phyloP scores from a whole-genome alignment of 2,329 filamentous ascomycete genomes.

The Phialophora chinensis region DNA sequence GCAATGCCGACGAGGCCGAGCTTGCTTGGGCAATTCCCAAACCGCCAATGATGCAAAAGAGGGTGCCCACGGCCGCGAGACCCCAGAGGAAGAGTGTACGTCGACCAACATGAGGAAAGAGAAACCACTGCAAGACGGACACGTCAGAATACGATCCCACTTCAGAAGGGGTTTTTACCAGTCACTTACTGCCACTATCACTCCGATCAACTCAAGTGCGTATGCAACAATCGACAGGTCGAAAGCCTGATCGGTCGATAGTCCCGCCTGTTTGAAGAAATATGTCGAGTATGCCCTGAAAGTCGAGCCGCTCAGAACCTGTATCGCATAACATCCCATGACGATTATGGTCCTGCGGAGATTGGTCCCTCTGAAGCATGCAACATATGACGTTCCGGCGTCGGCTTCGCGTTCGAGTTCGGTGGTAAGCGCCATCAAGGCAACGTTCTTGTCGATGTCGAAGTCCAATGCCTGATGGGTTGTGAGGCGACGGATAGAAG shows the following conservation, averaged over 20 bases:
- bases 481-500: slow-evolving; percentile 43
- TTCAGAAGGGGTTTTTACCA: slow-evolving; percentile 40
- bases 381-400: slow-evolving; percentile 39
- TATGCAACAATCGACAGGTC: slow-evolving; percentile 65
- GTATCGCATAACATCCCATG: slow-evolving; percentile 46
- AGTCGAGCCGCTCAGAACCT: slow-evolving; percentile 43
- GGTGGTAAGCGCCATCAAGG: slow-evolving; percentile 50
- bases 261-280: slow-evolving; percentile 48
- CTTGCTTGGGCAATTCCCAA: slow-evolving; percentile 32
- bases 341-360: slow-evolving; percentile 51
- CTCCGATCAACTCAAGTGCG: slow-evolving; percentile 62
- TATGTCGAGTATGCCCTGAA: slow-evolving; percentile 44
- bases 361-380: slow-evolving; percentile 43
- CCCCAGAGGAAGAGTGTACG: slow-evolving; percentile 48
- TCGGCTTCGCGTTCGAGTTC: slow-evolving; percentile 41
- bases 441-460: slow-evolving; percentile 43
- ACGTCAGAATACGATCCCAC: background rate
- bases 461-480: slow-evolving; percentile 36
- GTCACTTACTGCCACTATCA: slow-evolving; percentile 40
- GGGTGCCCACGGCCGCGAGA: slow-evolving; percentile 39
- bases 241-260: slow-evolving; percentile 44
- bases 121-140: slow-evolving; percentile 47
- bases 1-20: slow-evolving; percentile 38
- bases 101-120: slow-evolving; percentile 48
- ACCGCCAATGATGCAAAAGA: slow-evolving; percentile 43